phyloP scores from a whole-genome alignment of 2,329 filamentous ascomycete species.

The Aspergillus fructus region DNA sequence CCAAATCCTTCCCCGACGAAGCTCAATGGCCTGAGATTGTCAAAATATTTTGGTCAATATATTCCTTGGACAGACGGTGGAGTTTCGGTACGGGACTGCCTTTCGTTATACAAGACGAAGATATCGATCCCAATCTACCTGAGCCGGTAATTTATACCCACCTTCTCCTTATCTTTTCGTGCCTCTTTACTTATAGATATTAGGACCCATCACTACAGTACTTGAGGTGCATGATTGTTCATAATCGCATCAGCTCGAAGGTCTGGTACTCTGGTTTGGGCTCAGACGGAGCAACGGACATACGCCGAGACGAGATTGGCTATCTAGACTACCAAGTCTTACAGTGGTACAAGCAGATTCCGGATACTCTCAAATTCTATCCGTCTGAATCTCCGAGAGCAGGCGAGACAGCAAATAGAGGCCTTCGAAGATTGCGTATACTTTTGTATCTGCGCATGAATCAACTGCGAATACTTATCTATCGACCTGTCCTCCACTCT shows the following conservation, averaged over 20 bases:
- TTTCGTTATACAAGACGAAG: conserved; percentile 79
- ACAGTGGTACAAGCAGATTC: conserved; percentile 77
- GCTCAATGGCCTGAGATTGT: conserved; percentile 67
- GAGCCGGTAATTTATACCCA: conserved; percentile 62
- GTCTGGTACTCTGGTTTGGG: conserved; percentile 81
- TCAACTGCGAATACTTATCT: conserved; percentile 85
- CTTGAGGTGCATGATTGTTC: conserved; percentile 78
- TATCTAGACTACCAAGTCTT: conserved; percentile 80
- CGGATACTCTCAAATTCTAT: conserved; percentile 64
- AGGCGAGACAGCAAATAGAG: conserved; percentile 58
- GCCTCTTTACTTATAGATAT: not conserved
- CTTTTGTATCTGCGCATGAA: conserved; percentile 85
- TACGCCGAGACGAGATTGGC: conserved; percentile 73
- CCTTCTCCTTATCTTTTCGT: not conserved
- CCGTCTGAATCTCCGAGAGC: conserved; percentile 51
- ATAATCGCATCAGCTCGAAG: conserved; percentile 78
- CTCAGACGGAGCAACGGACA: conserved; percentile 63
- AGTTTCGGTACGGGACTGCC: conserved; percentile 87
- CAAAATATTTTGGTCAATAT: conserved; percentile 81
- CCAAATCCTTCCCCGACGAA: conserved; percentile 65
- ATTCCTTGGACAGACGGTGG: conserved; percentile 82
- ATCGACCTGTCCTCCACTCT: conserved; percentile 82
- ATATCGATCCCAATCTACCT: conserved; percentile 77
- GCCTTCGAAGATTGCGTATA: conserved; percentile 72
- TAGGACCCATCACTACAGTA: conserved; percentile 60